A percentile compares a stretch with the other conserved stretches of the same genome.
phyloP scores from a whole-genome alignment of 140 eudicot genomes.

The Stevia rebaudiana region DNA sequence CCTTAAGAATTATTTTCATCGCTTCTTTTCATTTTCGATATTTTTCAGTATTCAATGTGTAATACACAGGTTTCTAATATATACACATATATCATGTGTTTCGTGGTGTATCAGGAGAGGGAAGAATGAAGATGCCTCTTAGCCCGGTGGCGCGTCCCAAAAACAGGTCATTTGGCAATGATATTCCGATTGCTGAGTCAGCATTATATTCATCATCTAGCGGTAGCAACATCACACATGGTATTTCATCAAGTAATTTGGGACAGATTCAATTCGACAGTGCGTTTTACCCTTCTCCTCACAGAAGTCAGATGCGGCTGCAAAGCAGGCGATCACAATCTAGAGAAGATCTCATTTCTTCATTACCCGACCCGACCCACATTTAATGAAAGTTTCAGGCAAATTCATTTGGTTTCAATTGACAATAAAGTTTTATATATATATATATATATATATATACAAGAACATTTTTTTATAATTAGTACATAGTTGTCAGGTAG shows the following conservation, averaged over 20 bases:
- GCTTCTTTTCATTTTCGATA: no score
- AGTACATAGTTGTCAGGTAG: slow-evolving; percentile 18
- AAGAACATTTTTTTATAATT: slow-evolving; percentile 19
- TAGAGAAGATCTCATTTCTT: slow-evolving; percentile 82
- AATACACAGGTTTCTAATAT: no score
- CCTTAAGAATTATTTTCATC: no score
- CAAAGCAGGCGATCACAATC: slow-evolving; percentile 97
- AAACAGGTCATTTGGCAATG: slow-evolving; percentile 47
- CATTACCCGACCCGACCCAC: slow-evolving; percentile 69
- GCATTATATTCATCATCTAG: slow-evolving; percentile 44
- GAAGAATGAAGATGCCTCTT: slow-evolving; percentile 79
- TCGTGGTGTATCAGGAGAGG: slow-evolving; percentile 57
- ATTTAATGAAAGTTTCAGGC: slow-evolving; percentile 18
- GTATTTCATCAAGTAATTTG: slow-evolving; percentile 82
- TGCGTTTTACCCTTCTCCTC: slow-evolving; percentile 59
- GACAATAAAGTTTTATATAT: not conserved
- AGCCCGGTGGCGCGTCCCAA: slow-evolving; percentile 72
- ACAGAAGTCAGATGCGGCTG: slow-evolving; percentile 70
- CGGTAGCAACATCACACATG: slow-evolving; percentile 51
- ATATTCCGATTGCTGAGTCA: slow-evolving; percentile 52
- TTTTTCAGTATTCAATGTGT: no score
- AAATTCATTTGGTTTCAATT: not conserved
- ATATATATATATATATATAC: not conserved
- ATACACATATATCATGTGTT: not conserved
- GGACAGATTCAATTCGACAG: slow-evolving; percentile 67